phyloP scores from a whole-genome alignment of 257 asterid species.

The Thymus mandschuricus region DNA sequence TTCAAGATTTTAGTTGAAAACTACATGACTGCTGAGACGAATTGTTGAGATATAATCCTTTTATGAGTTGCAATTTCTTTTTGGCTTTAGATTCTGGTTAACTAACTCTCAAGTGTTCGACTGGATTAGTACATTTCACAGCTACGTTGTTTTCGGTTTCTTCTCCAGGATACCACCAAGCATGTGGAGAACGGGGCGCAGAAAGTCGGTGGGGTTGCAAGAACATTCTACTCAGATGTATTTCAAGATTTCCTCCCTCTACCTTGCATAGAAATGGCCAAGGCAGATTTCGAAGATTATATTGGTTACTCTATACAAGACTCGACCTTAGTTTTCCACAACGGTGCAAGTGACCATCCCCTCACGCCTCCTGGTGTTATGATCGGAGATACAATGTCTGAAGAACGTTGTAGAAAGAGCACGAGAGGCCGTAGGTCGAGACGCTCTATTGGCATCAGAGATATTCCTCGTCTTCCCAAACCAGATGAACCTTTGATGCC shows the following conservation, averaged over 20 bases:
- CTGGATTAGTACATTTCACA: background rate
- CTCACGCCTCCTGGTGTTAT: slow-evolving; percentile 25
- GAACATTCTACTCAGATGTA: slow-evolving; percentile 76
- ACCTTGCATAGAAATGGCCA: slow-evolving; percentile 19
- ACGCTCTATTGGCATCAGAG: too few species aligned
- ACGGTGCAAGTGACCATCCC: slow-evolving; percentile 22
- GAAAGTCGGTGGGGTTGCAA: slow-evolving; percentile 69
- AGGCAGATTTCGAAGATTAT: too few species aligned
- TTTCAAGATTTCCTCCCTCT: slow-evolving; percentile 68
- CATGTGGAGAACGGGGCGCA: slow-evolving; percentile 79
- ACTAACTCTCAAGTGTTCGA: background rate
- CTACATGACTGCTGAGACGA: too few species aligned
- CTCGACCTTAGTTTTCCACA: background rate
- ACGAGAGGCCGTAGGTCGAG: slow-evolving; percentile 25
- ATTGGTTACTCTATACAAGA: too few species aligned
- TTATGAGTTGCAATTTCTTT: background rate
- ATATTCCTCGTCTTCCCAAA: too few species aligned
- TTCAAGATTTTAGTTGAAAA: too few species aligned
- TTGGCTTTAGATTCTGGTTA: background rate
- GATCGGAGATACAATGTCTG: slow-evolving; percentile 34
- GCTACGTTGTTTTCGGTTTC: slow-evolving; percentile 7
- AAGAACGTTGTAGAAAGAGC: slow-evolving; percentile 33
- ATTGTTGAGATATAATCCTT: too few species aligned
- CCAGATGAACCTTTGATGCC: slow-evolving; percentile 35
- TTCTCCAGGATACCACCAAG: slow-evolving; percentile 68